phyloP scores from a whole-genome alignment of 1,284 basidiomycete genomes.

The Baeospora myosura region DNA sequence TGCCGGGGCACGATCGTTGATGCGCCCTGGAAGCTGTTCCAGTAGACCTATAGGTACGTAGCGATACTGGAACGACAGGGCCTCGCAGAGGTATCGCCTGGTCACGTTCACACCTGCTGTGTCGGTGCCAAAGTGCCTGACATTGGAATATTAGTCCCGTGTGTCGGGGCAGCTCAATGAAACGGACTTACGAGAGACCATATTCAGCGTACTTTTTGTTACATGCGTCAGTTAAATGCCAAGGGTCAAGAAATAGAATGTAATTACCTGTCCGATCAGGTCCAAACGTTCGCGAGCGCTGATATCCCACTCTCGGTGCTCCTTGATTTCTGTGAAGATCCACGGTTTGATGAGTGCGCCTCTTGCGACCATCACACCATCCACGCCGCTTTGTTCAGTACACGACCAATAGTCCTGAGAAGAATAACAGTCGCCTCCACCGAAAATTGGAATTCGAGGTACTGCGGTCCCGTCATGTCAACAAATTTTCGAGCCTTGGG shows the following conservation, averaged over 20 bases:
- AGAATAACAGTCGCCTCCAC: constrained; percentile 92
- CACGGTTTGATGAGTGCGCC: constrained; percentile 95
- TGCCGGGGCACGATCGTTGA: constrained; percentile 88
- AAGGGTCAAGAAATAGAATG: background rate
- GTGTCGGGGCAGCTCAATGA: too few species aligned
- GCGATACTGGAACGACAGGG: constrained; percentile 90
- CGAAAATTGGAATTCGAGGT: constrained; percentile 85
- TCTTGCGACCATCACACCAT: constrained; percentile 92
- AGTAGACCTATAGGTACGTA: constrained; percentile 92
- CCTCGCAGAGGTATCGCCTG: constrained; percentile 90
- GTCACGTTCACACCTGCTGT: constrained; percentile 90
- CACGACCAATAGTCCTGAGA: constrained; percentile 78
- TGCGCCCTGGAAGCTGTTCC: constrained; percentile 73
- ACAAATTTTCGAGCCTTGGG: constrained; percentile 6
- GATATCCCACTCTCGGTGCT: constrained; percentile 92
- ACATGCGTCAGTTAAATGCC: background rate
- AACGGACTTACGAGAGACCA: constrained; percentile 49
- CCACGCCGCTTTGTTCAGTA: constrained; percentile 74
- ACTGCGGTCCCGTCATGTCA: constrained; percentile 46
- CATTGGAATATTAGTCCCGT: constrained; percentile 3
- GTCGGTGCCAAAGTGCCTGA: constrained; percentile 84
- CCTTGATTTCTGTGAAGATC: constrained; percentile 96
- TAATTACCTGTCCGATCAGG: constrained; percentile 66
- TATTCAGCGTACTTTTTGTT: constrained; percentile 67
- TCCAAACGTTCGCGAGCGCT: constrained; percentile 86